phyloP scores from a whole-genome alignment of 2,329 filamentous ascomycete genomes.

The Sordariomycetes sp. region DNA sequence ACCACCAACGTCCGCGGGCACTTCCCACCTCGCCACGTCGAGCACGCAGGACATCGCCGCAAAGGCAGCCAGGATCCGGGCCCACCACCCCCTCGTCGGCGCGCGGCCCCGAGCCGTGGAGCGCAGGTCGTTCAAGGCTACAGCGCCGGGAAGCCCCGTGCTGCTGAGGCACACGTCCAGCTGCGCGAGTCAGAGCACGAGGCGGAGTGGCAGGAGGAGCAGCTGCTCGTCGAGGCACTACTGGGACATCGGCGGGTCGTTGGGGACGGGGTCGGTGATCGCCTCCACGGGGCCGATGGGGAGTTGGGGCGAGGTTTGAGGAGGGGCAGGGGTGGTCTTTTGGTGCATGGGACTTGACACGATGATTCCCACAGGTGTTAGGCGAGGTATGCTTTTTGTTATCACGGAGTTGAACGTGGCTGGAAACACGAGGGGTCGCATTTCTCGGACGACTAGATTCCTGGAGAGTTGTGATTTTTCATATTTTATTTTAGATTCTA shows the following conservation, averaged over 20 bases:
- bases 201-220: conserved; percentile 56
- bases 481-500: background rate
- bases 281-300: conserved; percentile 58
- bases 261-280: conserved; percentile 65
- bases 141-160: conserved; percentile 35
- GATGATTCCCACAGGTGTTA: background rate
- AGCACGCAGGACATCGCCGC: conserved; percentile 57
- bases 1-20: conserved; percentile 29
- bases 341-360: background rate
- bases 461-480: background rate
- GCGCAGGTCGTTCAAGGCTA: conserved; percentile 46
- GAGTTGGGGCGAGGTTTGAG: conserved; percentile 65
- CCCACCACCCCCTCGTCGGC: conserved; percentile 79
- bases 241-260: conserved; percentile 80
- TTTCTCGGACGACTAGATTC: background rate
- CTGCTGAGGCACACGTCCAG: conserved; percentile 46
- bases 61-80: conserved; percentile 73
- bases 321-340: background rate
- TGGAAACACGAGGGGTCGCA: background rate
- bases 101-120: conserved; percentile 39
- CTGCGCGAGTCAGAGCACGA: conserved; percentile 81
- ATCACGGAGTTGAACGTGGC: background rate
- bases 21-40: conserved; percentile 34
- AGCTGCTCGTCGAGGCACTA: conserved; percentile 73
- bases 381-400: background rate